Conservation (phyloP, 2,329 filamentous ascomycete species). For the Aspergillus alliaceus region DNA sequence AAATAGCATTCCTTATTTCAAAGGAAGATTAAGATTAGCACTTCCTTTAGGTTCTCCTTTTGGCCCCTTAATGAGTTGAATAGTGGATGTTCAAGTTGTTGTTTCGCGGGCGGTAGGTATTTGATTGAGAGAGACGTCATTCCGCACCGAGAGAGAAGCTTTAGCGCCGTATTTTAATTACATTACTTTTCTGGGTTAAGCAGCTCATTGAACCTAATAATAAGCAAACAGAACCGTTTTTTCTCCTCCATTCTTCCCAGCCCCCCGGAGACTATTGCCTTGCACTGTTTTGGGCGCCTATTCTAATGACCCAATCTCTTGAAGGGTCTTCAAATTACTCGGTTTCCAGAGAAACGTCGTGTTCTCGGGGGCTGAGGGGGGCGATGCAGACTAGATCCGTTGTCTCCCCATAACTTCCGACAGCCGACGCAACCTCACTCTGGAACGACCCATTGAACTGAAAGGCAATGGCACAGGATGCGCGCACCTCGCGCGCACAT, state of each 20-base stretch:
- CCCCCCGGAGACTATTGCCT: not conserved
- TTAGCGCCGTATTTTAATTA: not conserved
- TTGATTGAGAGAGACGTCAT: constrained; percentile 27
- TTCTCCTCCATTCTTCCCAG: not conserved
- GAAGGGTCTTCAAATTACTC: not conserved
- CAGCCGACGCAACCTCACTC: constrained; percentile 20
- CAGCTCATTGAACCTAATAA: not conserved
- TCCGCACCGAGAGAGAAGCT: constrained; percentile 10
- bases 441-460: constrained; percentile 18
- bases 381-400: constrained; percentile 27
- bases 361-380: constrained; percentile 10
- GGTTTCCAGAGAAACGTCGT: constrained; percentile 6
- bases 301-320: not conserved
- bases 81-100: not conserved
- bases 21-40: not conserved
- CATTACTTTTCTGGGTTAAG: constrained; percentile 3
- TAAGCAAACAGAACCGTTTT: no score
- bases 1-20: constrained; percentile 24
- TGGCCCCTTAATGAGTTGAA: not conserved
- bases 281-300: not conserved
- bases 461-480: constrained; percentile 35
- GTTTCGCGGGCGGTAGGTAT: not conserved
- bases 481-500: constrained; percentile 22
- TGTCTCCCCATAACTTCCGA: constrained; percentile 21
- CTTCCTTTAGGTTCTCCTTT: not conserved